A percentile compares a stretch with the other conserved stretches of the same genome.
These are phyloP conservation scores for Pythium myriotylum DNA, from an alignment of 352 stramenopile species.

Conservation along the genomic window DNA sequence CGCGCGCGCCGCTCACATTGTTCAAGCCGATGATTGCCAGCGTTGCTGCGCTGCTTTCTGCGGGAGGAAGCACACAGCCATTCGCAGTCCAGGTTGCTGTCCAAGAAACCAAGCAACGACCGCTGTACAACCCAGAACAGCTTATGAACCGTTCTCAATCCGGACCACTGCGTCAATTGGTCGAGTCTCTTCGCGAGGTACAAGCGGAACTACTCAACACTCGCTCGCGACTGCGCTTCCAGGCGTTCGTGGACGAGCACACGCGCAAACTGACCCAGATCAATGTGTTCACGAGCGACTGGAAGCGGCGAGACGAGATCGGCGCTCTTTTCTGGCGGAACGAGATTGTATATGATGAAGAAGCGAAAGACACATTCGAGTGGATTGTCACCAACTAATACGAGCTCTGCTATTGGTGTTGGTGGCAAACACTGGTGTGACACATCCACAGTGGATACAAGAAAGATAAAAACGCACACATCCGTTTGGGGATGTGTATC, in stretches of 20 bases:
- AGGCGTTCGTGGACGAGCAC: conserved; percentile 20
- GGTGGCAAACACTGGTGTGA: neutral
- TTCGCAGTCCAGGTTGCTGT: conserved; percentile 25
- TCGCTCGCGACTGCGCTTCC: conserved; percentile 16
- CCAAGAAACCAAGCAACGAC: conserved; percentile 22
- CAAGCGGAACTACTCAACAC: neutral
- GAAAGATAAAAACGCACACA: too few species aligned
- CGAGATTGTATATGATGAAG: conserved; percentile 22
- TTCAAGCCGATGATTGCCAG: conserved; percentile 17
- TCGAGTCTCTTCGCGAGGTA: conserved; percentile 13
- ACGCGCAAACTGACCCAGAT: conserved; percentile 19
- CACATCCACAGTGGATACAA: neutral
- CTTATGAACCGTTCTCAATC: conserved; percentile 5
- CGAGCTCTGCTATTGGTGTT: too few species aligned
- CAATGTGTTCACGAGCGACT: conserved; percentile 20
- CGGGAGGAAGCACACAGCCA: neutral
- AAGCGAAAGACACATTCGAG: conserved; percentile 12
- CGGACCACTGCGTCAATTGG: conserved; percentile 5
- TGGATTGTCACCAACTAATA: conserved; percentile 23
- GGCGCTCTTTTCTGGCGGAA: conserved; percentile 15
- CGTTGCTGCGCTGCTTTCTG: neutral
- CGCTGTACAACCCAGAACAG: conserved; percentile 10
- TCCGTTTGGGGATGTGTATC: too few species aligned
- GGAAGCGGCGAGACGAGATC: conserved; percentile 9
- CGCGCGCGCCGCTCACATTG: neutral